Conservation (phyloP, 805 yeast genomes). For the Debaryomyces prosopidis region DNA sequence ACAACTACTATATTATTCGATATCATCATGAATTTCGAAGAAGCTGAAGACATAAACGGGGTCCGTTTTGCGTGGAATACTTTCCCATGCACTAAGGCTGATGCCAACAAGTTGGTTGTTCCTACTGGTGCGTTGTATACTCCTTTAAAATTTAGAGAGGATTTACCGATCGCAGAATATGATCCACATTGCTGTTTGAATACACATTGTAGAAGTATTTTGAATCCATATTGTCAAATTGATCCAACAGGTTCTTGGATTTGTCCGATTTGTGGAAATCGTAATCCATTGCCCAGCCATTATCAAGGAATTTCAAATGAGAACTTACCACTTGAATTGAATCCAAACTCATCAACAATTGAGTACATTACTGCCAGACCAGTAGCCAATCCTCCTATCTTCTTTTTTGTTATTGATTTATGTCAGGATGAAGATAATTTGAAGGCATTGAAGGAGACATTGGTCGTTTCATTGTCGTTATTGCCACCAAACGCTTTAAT, state of each 20-base stretch:
- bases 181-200: constrained; percentile 74
- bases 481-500: constrained; percentile 89
- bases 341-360: constrained; percentile 67
- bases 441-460: constrained; percentile 77
- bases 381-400: constrained; percentile 80
- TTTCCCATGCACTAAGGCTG: constrained; percentile 85
- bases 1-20: not conserved
- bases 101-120: constrained; percentile 87
- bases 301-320: constrained; percentile 76
- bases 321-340: constrained; percentile 78
- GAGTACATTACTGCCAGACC: constrained; percentile 85
- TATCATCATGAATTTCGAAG: constrained; percentile 38
- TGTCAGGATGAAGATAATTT: constrained; percentile 89
- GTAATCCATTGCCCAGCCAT: constrained; percentile 82
- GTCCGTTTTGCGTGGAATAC: constrained; percentile 57
- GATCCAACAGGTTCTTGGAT: constrained; percentile 82
- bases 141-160: constrained; percentile 82
- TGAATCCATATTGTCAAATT: constrained; percentile 84
- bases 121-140: constrained; percentile 95
- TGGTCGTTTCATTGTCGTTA: constrained; percentile 70
- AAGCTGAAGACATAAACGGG: constrained; percentile 46
- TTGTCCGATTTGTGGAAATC: constrained; percentile 77
- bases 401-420: constrained; percentile 80
- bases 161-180: constrained; percentile 73
- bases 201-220: constrained; percentile 71